Evolutionary conservation across 2,329 filamentous ascomycete genomes (phyloP), one percentile per base, ranked within the genome.

Genomic region (Cladosporium sp.): DNA sequence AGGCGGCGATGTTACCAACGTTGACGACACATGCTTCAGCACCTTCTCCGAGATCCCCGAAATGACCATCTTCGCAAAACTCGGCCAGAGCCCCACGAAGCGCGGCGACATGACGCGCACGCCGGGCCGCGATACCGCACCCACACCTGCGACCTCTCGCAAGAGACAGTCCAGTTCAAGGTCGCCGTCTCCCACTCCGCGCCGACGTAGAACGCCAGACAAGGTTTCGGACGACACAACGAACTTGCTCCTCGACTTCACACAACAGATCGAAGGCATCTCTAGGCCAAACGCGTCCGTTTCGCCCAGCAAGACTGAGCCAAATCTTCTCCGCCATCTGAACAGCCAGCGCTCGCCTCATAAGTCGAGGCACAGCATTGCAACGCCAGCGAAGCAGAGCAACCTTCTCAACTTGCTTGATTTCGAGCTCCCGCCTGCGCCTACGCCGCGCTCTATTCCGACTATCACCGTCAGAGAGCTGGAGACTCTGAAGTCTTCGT

Each of bases 361-460:
- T 37, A 74, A 71, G 58, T 63, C 66, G 5, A 52, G 60, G 28
- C 59, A 62, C 5, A 62, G 57, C 49, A 62, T 64, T 49, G 60
- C 65, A 5, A 76, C 75, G n/a, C 74, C 75, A 1, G 62, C 68
- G 50, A 73, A 74, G 54, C 62, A 64, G 50, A 66, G 69, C 64
- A 70, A 68, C 43, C 83, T 87, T 60, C 77, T 83, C 33, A 88
- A 86, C 63, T 79, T 93, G 41, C 81, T 95, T 43, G 89, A 95
- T 70, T 93, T 95, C 66, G 93, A 97, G 63, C 86, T 97, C 9
- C 90, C 91, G n/a, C 89, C 92, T 0, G 84, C 90, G 60, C 90
- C 92, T 2, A 97, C 93, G 0, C 93, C 93, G 11, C 84, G 92
- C 56, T 95, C 89, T 52, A 81, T 97, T 35, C 93, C 93, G 0